phyloP scores from a whole-genome alignment of 148 eudicot genomes.

The Vaccinium vitisidaea region DNA sequence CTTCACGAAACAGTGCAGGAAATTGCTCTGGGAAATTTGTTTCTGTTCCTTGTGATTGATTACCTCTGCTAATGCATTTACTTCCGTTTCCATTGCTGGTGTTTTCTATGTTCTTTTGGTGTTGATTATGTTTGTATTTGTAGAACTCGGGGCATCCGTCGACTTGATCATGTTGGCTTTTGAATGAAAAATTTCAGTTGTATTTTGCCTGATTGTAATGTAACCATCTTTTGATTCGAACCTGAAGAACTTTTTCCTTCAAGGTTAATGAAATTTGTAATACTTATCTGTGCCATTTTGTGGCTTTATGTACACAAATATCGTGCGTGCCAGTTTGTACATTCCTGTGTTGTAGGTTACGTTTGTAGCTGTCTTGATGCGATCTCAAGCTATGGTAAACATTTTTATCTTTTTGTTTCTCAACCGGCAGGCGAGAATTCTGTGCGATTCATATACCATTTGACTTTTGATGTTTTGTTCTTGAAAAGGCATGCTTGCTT shows the following conservation, averaged over 20 bases:
- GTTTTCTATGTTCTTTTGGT: neutral
- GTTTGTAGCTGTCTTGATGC: neutral
- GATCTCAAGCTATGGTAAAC: neutral
- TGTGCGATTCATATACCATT: neutral
- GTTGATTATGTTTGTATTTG: neutral
- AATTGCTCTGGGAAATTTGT: neutral
- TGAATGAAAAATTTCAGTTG: neutral
- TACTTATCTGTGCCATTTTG: neutral
- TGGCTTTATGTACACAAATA: neutral
- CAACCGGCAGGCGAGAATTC: neutral
- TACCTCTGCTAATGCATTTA: conserved; percentile 1
- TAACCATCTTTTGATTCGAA: neutral
- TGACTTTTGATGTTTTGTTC: neutral
- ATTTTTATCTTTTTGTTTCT: neutral
- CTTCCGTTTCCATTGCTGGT: neutral
- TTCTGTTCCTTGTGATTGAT: neutral
- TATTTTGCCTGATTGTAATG: neutral
- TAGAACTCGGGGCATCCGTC: neutral
- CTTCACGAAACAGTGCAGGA: neutral
- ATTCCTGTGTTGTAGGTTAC: neutral
- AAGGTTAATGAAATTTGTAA: neutral
- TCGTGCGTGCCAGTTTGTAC: neutral
- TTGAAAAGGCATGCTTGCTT: neutral
- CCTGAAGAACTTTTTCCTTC: neutral
- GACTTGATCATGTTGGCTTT: neutral